Evolutionary conservation across 2,329 filamentous ascomycete genomes (phyloP).

Genomic region (Penicillium sp.): DNA sequence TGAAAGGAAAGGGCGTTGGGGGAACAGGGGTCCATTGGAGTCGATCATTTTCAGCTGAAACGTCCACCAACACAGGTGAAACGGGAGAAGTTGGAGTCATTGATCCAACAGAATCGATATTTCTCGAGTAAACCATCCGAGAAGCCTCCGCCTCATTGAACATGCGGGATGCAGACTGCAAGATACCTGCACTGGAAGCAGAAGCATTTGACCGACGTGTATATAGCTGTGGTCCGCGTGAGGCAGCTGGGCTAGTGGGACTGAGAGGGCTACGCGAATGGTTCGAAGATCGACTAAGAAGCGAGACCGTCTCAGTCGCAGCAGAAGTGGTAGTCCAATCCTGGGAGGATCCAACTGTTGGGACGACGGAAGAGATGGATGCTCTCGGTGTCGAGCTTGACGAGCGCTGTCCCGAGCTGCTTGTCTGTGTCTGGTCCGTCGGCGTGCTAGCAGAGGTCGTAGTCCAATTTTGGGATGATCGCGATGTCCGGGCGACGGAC

Average conservation of each 20-base stretch:
- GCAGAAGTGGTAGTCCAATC: constrained; percentile 10
- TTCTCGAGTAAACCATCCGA: neutral
- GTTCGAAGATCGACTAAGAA: neutral
- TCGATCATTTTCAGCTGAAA: neutral
- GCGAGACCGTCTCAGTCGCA: neutral
- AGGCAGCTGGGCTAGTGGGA: neutral
- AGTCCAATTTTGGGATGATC: constrained; percentile 16
- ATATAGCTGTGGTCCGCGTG: neutral
- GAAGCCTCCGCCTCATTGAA: neutral
- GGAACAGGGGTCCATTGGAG: neutral
- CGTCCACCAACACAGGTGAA: neutral
- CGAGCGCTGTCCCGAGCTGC: neutral
- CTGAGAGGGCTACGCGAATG: neutral
- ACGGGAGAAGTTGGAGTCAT: neutral
- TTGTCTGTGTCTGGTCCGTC: neutral
- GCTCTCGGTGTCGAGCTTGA: neutral
- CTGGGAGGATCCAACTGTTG: constrained; percentile 12
- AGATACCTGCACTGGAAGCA: neutral
- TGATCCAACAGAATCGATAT: neutral
- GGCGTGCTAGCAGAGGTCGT: constrained; percentile 3
- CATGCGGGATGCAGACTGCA: neutral
- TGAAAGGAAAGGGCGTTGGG: neutral
- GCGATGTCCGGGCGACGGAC: neutral
- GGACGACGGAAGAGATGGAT: neutral
- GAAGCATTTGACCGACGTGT: constrained; percentile 6